These are phyloP conservation scores for Carallia brachiata DNA, from an alignment of 345 rosid species.

Conservation along the genomic window DNA sequence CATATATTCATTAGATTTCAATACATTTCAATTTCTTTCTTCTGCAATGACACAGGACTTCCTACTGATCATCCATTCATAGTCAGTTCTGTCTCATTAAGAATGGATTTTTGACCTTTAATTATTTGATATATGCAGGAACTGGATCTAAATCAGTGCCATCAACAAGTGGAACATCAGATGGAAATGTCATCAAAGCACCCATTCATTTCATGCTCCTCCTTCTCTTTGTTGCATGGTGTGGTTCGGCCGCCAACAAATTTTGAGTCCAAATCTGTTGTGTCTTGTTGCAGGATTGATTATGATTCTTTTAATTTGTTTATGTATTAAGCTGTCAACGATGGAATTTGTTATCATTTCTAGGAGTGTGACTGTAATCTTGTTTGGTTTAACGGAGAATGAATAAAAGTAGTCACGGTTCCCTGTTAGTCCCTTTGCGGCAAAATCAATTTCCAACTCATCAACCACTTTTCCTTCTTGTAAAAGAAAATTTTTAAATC, in stretches of 20 bases:
- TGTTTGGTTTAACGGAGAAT: slow-evolving; percentile 14
- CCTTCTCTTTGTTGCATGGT: slow-evolving; percentile 27
- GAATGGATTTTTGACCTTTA: background rate
- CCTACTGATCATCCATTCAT: too few species aligned
- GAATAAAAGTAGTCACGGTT: background rate
- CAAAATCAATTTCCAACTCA: background rate
- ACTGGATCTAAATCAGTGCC: slow-evolving; percentile 48
- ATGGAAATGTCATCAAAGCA: slow-evolving; percentile 29
- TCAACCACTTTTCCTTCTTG: background rate
- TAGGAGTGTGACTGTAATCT: slow-evolving; percentile 9
- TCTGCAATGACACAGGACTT: too few species aligned
- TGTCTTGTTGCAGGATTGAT: background rate
- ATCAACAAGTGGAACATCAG: slow-evolving; percentile 39
- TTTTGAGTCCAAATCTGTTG: slow-evolving; percentile 25
- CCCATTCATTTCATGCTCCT: slow-evolving; percentile 29
- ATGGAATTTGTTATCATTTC: background rate
- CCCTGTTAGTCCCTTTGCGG: background rate
- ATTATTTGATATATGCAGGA: slow-evolving; percentile 14
- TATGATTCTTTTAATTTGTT: slow-evolving; percentile 5
- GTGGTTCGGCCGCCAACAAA: slow-evolving; percentile 27
- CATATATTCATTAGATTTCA: too few species aligned
- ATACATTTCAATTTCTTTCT: too few species aligned
- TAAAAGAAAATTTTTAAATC: background rate
- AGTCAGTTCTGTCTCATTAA: background rate
- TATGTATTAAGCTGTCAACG: slow-evolving; percentile 4